These are phyloP conservation scores for Cryphonectria japonica DNA, from an alignment of 2,329 filamentous ascomycete species.

Conservation along the genomic window DNA sequence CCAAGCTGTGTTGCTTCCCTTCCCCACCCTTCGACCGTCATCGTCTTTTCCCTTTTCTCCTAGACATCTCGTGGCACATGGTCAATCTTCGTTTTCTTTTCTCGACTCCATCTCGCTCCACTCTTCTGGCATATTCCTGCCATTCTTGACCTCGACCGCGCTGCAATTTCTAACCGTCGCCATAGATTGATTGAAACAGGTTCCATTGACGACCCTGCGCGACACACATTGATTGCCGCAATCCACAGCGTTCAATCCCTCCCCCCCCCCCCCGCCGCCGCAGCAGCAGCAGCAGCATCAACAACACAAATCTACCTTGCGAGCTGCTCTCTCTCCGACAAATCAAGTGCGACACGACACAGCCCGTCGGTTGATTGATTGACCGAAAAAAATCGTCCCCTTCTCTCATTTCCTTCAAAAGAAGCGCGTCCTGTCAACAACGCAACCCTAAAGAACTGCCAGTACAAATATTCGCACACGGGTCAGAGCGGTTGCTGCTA, in stretches of 20 bases:
- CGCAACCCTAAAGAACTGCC: neutral
- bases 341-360: neutral
- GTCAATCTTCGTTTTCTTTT: constrained; percentile 26
- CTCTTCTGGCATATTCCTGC: neutral
- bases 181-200: constrained; percentile 25
- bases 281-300: neutral
- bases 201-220: constrained; percentile 15
- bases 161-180: constrained; percentile 19
- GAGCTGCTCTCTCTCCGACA: constrained; percentile 16
- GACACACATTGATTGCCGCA: constrained; percentile 22
- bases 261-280: constrained; percentile 1
- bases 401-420: neutral
- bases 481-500: constrained; percentile 16
- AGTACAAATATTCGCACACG: constrained; percentile 8
- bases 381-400: neutral
- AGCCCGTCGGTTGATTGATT: neutral
- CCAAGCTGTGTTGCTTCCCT: constrained; percentile 21
- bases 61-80: constrained; percentile 21
- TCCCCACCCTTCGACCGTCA: constrained; percentile 25
- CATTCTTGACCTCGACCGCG: constrained; percentile 17
- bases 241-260: constrained; percentile 10
- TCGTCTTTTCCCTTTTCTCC: constrained; percentile 15
- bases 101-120: constrained; percentile 11
- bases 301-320: constrained; percentile 22
- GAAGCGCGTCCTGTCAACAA: neutral